Base-by-base conservation (phyloP, 371 early-diverging fungal genomes). In the Nematocida parisii region DNA sequence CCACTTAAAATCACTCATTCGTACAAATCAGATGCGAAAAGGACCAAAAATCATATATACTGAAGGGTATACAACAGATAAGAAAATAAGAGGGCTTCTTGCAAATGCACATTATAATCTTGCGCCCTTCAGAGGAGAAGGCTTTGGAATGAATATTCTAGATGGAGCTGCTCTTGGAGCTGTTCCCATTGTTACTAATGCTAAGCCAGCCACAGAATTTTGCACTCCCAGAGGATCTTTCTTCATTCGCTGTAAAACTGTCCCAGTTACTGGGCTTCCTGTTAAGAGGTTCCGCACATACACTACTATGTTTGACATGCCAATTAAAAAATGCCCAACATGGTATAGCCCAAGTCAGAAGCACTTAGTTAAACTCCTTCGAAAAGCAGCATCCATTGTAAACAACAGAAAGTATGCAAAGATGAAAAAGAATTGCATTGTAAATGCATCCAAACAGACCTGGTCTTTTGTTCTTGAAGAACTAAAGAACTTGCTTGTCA, bases 31-130 rank as follows among this genome's bases (percentile, higher is more conserved):
- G 33, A 6, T 5, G 18, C 9, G 27, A n/a, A 70, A 70, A 9
- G 80, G 80, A 5, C 80, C 80, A n/a, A 33, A 39, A 20, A 77
- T 77, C 15, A 47, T 77, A 22, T 77, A 77, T 44, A 70, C 70
- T 18, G 39, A 45, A 20, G 47, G 60, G 2, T 56, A 50, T 18
- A 9, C 40, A 5, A 40, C 68, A 0, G 42, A 67, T 18, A 44
- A 70, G n/a, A 58, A 27, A 15, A 57, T 77, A 27, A n/a, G 58
- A 7, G 71, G 18, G n/a, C 57, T 77, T 44, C 60, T 77, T 22
- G 9, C 57, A 13, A 6, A 46, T 5, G 68, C 80, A 11, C 80
- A 77, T 39, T 77, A 42, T 40, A 67, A 67, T 39, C 9, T 77
- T 0, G 81, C 71, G 5, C 80, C 80, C 0, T 77, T 5, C 56